phyloP scores from a whole-genome alignment of 805 yeast species.

The Saccharomycopsis malanga region DNA sequence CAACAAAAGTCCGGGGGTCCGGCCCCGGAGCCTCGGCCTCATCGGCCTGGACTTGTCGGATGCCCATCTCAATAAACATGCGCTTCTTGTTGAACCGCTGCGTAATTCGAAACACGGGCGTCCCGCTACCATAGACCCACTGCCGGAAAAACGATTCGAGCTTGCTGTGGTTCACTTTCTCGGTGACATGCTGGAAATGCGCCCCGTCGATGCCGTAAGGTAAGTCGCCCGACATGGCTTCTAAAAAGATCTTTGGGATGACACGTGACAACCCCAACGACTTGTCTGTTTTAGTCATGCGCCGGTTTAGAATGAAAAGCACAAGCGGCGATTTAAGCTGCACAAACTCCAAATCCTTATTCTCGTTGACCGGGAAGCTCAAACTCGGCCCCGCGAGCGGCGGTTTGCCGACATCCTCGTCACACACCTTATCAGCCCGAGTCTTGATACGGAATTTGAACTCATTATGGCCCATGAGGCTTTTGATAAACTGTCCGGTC shows the following conservation, averaged over 20 bases:
- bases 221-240: conserved; percentile 93
- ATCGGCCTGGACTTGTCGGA: conserved; percentile 77
- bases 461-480: conserved; percentile 78
- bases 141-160: conserved; percentile 81
- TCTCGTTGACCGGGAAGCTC: conserved; percentile 49
- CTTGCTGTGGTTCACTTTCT: conserved; percentile 82
- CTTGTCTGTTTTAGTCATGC: conserved; percentile 95
- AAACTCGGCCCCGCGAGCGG: conserved; percentile 73
- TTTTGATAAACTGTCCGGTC: conserved; percentile 63
- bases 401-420: conserved; percentile 67
- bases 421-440: conserved; percentile 59
- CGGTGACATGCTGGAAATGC: conserved; percentile 92
- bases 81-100: conserved; percentile 92
- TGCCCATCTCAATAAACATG: conserved; percentile 90
- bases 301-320: conserved; percentile 70
- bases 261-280: conserved; percentile 90
- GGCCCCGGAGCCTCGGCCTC: conserved; percentile 37
- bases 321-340: conserved; percentile 81
- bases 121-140: conserved; percentile 88
- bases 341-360: conserved; percentile 51
- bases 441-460: conserved; percentile 63
- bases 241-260: conserved; percentile 81
- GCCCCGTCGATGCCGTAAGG: conserved; percentile 70
- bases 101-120: conserved; percentile 80
- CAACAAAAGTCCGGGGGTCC: conserved; percentile 31